Evolutionary conservation across 208 protist species (phyloP).

Genomic region (Trypanosoma avium): DNA sequence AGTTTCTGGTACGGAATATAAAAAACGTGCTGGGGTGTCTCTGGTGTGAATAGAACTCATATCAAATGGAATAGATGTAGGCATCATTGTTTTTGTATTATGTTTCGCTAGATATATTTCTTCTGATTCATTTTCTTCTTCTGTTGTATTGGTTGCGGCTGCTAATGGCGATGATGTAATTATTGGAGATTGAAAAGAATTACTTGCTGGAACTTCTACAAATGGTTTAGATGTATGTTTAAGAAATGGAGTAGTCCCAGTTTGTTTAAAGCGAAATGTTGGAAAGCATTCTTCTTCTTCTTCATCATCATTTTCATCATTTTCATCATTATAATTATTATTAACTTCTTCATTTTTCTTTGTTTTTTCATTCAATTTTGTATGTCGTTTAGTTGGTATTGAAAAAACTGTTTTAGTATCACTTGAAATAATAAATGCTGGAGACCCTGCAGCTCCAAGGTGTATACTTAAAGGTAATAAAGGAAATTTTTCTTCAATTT

Average conservation of each 20-base stretch:
- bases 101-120: too few relatives aligned
- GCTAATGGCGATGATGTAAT: background rate
- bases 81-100: too few relatives aligned
- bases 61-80: constrained; percentile 4
- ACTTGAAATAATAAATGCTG: constrained; percentile 11
- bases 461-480: constrained; percentile 26
- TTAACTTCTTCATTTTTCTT: background rate
- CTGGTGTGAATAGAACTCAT: constrained; percentile 22
- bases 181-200: constrained; percentile 5
- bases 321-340: background rate
- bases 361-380: background rate
- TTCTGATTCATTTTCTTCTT: too few relatives aligned
- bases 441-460: constrained; percentile 14
- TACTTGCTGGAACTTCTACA: constrained; percentile 13
- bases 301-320: background rate
- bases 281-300: constrained; percentile 8
- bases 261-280: constrained; percentile 1
- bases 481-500: background rate
- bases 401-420: constrained; percentile 4
- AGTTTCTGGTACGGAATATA: constrained; percentile 4
- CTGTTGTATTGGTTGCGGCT: too few relatives aligned
- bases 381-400: background rate
- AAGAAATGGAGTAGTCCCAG: too few relatives aligned
- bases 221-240: background rate
- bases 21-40: constrained; percentile 13